Percentiles rank a stretch among this genome's conserved stretches.
Evolutionary conservation across 305 asterid genomes (phyloP).

Genomic region (Fraxinus baroniana): DNA sequence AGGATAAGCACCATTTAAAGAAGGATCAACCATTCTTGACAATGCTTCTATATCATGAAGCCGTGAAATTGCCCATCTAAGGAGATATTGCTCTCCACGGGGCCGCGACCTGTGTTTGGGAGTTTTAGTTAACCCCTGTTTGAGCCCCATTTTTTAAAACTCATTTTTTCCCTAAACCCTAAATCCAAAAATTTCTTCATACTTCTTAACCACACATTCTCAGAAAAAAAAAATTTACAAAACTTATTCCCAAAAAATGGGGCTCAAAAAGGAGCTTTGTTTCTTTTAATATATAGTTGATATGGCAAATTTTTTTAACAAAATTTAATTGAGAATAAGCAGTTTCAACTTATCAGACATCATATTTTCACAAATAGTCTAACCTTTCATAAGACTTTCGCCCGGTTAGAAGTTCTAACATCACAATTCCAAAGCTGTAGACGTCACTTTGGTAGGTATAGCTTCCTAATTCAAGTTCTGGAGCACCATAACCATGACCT

Average conservation of each 20-base stretch:
- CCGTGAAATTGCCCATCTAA: conserved; percentile 82
- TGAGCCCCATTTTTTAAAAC: not conserved
- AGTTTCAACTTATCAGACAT: not conserved
- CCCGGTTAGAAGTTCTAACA: conserved; percentile 87
- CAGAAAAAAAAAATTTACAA: not conserved
- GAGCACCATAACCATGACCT: conserved; percentile 85
- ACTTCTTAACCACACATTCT: not conserved
- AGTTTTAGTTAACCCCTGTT: not conserved
- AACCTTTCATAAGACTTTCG: conserved; percentile 85
- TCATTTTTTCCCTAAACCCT: not conserved
- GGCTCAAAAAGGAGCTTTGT: not conserved
- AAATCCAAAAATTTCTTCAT: too few relatives aligned
- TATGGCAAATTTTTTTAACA: not conserved
- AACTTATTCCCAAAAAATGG: not conserved
- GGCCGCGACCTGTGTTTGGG: conserved; percentile 56
- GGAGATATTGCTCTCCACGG: conserved; percentile 72
- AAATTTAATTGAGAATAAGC: not conserved
- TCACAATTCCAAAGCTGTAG: conserved; percentile 91
- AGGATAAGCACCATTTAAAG: conserved; percentile 69
- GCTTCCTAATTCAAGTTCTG: conserved; percentile 84
- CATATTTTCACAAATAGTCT: conserved; percentile 3
- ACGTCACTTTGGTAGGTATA: conserved; percentile 82
- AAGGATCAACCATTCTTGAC: conserved; percentile 91
- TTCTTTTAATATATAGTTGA: conserved; percentile 5
- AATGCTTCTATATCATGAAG: conserved; percentile 85